Base-by-base conservation (phyloP, 2,329 filamentous ascomycete genomes). In the Plenodomus tracheiphilus region DNA sequence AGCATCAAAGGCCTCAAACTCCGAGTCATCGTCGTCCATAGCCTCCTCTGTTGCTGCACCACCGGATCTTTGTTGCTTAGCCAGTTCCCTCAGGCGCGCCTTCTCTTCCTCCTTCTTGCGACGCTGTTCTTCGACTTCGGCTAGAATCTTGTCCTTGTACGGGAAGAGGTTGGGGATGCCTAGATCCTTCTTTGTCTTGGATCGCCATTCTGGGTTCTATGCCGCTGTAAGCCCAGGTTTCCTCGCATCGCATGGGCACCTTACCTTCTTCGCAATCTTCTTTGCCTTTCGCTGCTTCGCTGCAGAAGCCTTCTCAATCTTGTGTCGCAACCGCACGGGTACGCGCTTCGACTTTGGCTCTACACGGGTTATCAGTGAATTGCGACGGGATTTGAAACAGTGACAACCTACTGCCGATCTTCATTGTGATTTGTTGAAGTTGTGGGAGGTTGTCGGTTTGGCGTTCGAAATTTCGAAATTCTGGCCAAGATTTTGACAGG, bases 141-240 rank as follows among this genome's bases (percentile, higher is more conserved):
- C 85, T 28, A 99, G 82, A 21, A 99, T 83, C 79, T 88, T 92
- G 73, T 97, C 92, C 79, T 99, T 99, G 81, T 94, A 97, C 1
- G 94, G 94, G 77, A 97, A 99, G 30, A 97, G 77, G 70, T 97
- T 99, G 35, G 94, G 94, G 54, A 99, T 97, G 41, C 94, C 94
- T 19, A 93, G 94, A 66, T 99, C 94, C 79, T 97, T 99, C 84
- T 97, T 97, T 61, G 96, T 73, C 73, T 91, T 89, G 51, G 91
- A 92, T 62, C 89, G 85, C 91, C 94, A 97, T 89, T 96, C 85
- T 28, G 94, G 93, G 74, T 97, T 96, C 84, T 84, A 54, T 4
- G 36, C 3, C 2, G n/a, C 2, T 17, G 50, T 74, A n/a, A 73
- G 60, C 20, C 34, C 41, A 13, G 22, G 19, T 19, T 30, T 11